Evolutionary conservation across 257 asterid species (phyloP).

Genomic region (Salvia splendens): DNA sequence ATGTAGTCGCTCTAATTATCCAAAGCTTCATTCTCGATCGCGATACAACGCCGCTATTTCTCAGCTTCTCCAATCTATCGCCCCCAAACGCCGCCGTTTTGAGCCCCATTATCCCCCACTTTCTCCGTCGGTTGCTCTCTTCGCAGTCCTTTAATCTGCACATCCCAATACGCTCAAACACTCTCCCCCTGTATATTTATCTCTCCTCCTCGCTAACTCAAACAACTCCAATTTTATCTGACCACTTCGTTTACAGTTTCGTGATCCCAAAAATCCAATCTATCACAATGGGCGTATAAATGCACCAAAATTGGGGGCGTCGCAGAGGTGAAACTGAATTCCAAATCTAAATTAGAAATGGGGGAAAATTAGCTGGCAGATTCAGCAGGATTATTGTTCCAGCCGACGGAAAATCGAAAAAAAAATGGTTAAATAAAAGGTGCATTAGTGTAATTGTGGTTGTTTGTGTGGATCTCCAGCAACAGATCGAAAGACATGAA

Average conservation of each 20-base stretch:
- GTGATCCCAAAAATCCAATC: constrained; percentile 31
- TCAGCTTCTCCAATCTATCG: constrained; percentile 70
- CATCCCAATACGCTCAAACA: constrained; percentile 49
- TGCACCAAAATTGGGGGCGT: constrained; percentile 12
- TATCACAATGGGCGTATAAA: not conserved
- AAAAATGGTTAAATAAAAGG: constrained; percentile 21
- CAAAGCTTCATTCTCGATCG: constrained; percentile 88
- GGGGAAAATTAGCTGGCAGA: constrained; percentile 24
- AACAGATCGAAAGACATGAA: constrained; percentile 28
- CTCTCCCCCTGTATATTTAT: not conserved
- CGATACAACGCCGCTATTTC: constrained; percentile 64
- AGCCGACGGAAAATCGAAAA: not conserved
- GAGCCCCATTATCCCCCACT: constrained; percentile 68
- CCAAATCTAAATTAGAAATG: constrained; percentile 33
- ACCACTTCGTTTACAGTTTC: constrained; percentile 26
- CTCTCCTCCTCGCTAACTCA: constrained; percentile 8
- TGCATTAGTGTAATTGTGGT: constrained; percentile 25
- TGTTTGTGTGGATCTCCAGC: constrained; percentile 34
- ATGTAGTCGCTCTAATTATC: constrained; percentile 83
- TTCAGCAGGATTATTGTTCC: constrained; percentile 26
- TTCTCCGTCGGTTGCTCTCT: constrained; percentile 42
- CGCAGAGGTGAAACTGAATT: constrained; percentile 13
- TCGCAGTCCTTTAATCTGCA: constrained; percentile 55
- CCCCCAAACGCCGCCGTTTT: constrained; percentile 61
- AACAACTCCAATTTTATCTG: constrained; percentile 10